Percentiles rank a stretch among this genome's conserved stretches.
Evolutionary conservation across 2,329 filamentous ascomycete genomes (phyloP).

Genomic region (Falciphora oryzae): DNA sequence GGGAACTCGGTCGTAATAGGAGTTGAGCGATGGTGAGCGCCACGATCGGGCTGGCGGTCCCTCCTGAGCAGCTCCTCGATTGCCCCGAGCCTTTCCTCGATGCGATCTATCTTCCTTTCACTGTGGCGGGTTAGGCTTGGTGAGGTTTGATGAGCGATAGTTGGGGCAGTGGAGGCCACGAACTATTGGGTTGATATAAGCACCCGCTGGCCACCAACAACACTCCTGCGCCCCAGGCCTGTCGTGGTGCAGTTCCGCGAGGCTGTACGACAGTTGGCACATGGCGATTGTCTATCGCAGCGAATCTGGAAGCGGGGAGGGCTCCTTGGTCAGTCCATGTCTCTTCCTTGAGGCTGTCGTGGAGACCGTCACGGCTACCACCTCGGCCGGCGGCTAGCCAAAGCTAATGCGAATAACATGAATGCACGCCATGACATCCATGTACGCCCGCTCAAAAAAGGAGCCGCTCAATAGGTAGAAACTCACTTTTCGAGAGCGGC

Average conservation of each 20-base stretch:
- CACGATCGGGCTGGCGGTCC: neutral
- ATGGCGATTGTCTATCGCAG: constrained; percentile 4
- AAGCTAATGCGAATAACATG: no score
- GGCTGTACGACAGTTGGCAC: constrained; percentile 6
- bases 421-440: no score
- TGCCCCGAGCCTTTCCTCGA: constrained; percentile 1
- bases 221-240: constrained; percentile 3
- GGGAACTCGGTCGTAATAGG: neutral
- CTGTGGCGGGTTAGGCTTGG: neutral
- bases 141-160: neutral
- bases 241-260: constrained; percentile 6
- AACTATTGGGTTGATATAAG: constrained; percentile 5
- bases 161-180: neutral
- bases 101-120: constrained; percentile 6
- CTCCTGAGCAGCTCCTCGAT: constrained; percentile 6
- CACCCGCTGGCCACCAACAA: neutral
- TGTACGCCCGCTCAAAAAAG: neutral
- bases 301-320: neutral
- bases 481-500: constrained; percentile 4
- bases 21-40: neutral
- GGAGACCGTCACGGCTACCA: neutral
- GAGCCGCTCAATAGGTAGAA: neutral
- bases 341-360: neutral
- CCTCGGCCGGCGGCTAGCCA: neutral
- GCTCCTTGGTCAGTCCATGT: neutral